Evolutionary conservation across 495 filamentous ascomycete species (phyloP).

Genomic region (Neurospora sp.): DNA sequence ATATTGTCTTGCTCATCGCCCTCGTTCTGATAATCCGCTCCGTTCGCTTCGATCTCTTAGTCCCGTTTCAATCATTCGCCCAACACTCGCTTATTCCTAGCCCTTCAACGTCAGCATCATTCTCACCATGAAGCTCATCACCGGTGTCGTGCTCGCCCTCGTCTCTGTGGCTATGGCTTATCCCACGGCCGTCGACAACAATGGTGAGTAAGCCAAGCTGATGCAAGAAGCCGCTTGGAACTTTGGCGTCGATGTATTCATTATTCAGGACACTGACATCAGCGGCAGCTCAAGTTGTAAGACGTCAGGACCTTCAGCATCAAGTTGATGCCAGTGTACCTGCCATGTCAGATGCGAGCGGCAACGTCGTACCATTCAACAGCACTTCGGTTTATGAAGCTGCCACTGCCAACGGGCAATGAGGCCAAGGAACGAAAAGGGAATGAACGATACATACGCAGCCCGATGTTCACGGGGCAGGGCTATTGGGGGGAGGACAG

Average conservation of each 20-base stretch:
- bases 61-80: background rate
- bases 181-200: conserved; percentile 14
- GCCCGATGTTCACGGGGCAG: background rate
- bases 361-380: conserved; percentile 32
- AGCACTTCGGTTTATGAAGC: conserved; percentile 25
- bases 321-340: conserved; percentile 18
- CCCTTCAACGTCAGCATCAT: conserved; percentile 9
- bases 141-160: conserved; percentile 35
- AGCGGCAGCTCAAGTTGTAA: conserved; percentile 8
- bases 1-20: conserved; percentile 11
- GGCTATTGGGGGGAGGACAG: background rate
- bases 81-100: background rate
- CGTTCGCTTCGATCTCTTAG: conserved; percentile 14
- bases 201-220: conserved; percentile 18
- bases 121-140: conserved; percentile 44
- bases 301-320: conserved; percentile 19
- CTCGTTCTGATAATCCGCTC: conserved; percentile 11
- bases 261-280: background rate
- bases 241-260: background rate
- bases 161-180: conserved; percentile 36
- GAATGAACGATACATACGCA: background rate
- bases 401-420: conserved; percentile 8
- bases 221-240: background rate
- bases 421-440: background rate
- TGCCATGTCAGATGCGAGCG: conserved; percentile 29